Base-by-base conservation (phyloP, 2,329 filamentous ascomycete genomes). In the Sporothrix pallida region DNA sequence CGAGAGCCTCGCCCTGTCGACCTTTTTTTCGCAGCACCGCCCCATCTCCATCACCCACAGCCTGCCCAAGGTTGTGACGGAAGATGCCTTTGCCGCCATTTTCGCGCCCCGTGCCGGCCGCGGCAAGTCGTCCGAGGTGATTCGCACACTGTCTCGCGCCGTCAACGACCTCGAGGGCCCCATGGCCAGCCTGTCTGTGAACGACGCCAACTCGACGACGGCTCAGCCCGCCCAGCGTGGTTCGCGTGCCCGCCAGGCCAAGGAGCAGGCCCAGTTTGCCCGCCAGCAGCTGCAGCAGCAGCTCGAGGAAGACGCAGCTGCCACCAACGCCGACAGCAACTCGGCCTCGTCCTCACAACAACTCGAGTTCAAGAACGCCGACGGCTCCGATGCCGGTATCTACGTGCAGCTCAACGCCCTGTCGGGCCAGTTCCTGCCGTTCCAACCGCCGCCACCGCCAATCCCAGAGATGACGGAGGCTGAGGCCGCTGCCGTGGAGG, bases 11-110 rank as follows among this genome's bases (percentile, higher is more conserved):
- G 91, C 92, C 76, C 86, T 97, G 63, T 96, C 95, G 8, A 92
- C 92, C 69, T 98, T 99, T 87, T 98, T 98, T 86, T 97, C 95
- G 76, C 92, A 97, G 77, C 94, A 99, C 83, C 91, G 96, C 75
- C 96, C 96, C 63, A 95, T 99, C 79, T 97, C 94, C 72, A 90
- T 98, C 77, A 94, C 91, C 69, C 91, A 91, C 78, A 91, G 92
- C 77, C 91, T 97, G 80, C 96, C 92, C 73, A 90, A 89, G 78
- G 85, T 87, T 23, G 88, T 94, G 63, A 90, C 88, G 71, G 86
- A 92, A 75, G 91, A 93, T 80, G 87, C 91, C 69, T 98, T 98
- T 82, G 91, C 93, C 75, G 87, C 92, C 79, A 95, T 99, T 79
- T 98, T 98, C 82, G 86, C 90, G 62, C 81, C 84, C 73, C 87